Base-by-base conservation (phyloP, 257 asterid genomes). In the Ehretia macrophylla region DNA sequence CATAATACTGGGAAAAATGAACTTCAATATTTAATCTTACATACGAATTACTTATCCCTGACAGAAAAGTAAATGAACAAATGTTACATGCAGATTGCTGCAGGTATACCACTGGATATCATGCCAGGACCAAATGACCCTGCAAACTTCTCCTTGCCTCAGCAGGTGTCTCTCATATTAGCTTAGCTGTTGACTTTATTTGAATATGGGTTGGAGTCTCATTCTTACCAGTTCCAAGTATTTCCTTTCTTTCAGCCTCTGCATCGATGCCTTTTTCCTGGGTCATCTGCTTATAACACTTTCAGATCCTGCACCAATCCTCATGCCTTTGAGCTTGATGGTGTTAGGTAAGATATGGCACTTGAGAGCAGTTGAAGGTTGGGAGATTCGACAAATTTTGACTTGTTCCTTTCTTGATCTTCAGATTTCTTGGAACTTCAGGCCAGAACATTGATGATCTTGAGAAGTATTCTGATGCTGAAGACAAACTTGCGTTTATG, bases 221-320 rank as follows among this genome's bases (percentile, higher is more conserved):
- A 8, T 37, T 1, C 1, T 17, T 22, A 44, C 22, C 23, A 9
- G 9, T 12, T 38, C n/a, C 46, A 44, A 19, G 32, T 32, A 5
- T 71, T 32, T 21, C 63, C 59, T 63, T 23, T 48, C 42, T 68
- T 47, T 53, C 73, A 93, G 99, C 83, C 96, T 64, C 75, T 93
- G 85, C 76, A 93, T 67, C 72, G 84, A 67, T 86, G 95, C 79
- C 95, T 93, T 66, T 89, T 93, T 64, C 95, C 96, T 60, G 96
- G 96, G 63, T 83, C 99, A 21, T 80, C 96, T 45, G 67, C 90
- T 67, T 93, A 83, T 44, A 89, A 81, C 87, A 89, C 95, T 67
- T 93, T 93, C 81, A 83, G 95, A 75, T 93, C 99, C 56, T 85
- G 99, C 82, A 80, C 91, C 22, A 93, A 89, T 66, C 99, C 99